A percentile compares a stretch with the other conserved stretches of the same genome.
These are phyloP conservation scores for Ceratorhiza oryzae-sativae DNA, from an alignment of 1,284 basidiomycete species.

Conservation along the genomic window DNA sequence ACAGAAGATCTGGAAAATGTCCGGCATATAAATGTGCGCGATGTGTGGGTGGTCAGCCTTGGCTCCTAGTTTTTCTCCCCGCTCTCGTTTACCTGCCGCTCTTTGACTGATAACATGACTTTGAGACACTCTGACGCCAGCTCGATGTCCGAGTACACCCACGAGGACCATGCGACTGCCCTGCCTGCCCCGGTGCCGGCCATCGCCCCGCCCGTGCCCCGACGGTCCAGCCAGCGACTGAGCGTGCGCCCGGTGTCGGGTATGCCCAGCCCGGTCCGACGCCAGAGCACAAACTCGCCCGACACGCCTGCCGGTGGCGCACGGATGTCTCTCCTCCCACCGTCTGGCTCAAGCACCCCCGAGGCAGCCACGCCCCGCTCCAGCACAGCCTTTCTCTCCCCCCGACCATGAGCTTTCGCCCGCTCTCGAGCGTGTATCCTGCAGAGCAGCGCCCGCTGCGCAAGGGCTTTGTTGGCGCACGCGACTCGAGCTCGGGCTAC, in stretches of 20 bases:
- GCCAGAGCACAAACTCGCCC: neutral
- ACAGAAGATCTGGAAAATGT: neutral
- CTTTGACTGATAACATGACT: neutral
- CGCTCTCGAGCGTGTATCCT: slow-evolving; percentile 3
- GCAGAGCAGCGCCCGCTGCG: neutral
- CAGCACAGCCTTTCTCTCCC: neutral
- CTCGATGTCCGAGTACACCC: slow-evolving; percentile 26
- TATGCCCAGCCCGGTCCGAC: neutral
- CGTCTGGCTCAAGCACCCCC: neutral
- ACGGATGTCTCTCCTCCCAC: neutral
- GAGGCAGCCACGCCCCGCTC: slow-evolving; percentile 12
- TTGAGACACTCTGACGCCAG: slow-evolving; percentile 20
- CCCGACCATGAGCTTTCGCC: neutral
- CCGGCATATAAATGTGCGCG: neutral
- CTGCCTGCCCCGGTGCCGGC: neutral
- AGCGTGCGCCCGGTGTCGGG: neutral
- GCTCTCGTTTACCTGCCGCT: neutral
- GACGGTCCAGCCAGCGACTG: slow-evolving; percentile 9
- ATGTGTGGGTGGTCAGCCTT: neutral
- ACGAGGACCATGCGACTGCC: slow-evolving; percentile 8
- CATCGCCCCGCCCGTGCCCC: slow-evolving; percentile 1
- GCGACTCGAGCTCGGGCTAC: neutral
- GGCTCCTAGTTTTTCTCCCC: neutral
- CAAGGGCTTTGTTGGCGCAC: neutral
- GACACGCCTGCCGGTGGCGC: neutral